These are phyloP conservation scores for Fusarium mangiferae DNA, from an alignment of 2,329 filamentous ascomycete species.

Conservation along the genomic window DNA sequence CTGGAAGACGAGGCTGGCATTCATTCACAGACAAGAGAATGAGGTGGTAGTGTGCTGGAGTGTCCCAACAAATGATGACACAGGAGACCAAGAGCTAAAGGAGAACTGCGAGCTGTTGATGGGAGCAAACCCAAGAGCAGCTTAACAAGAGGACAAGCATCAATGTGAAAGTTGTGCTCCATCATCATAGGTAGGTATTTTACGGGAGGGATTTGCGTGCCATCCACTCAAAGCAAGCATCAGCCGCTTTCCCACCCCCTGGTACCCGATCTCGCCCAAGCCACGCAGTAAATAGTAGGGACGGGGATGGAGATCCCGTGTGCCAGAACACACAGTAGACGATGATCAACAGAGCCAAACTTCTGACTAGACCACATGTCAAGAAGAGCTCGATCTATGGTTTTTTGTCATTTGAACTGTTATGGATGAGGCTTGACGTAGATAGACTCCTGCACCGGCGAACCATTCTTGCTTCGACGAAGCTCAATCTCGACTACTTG, in stretches of 20 bases:
- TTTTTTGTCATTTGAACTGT: neutral
- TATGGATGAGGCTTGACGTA: neutral
- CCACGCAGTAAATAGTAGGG: slow-evolving; percentile 40
- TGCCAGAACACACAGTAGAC: slow-evolving; percentile 36
- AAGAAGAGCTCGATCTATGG: slow-evolving; percentile 3
- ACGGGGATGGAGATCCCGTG: slow-evolving; percentile 41
- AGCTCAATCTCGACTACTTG: slow-evolving; percentile 9
- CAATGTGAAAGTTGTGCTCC: slow-evolving; percentile 4
- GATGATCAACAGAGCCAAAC: slow-evolving; percentile 29
- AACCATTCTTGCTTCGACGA: neutral
- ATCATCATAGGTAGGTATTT: slow-evolving; percentile 5
- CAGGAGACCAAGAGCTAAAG: slow-evolving; percentile 17
- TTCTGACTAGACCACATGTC: neutral
- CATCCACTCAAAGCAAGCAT: slow-evolving; percentile 29
- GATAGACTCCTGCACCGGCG: slow-evolving; percentile 5
- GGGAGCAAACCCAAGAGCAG: neutral
- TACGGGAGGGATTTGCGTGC: slow-evolving; percentile 39
- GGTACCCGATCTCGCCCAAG: slow-evolving; percentile 44
- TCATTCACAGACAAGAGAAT: slow-evolving; percentile 1
- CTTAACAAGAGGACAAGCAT: neutral
- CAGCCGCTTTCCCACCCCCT: slow-evolving; percentile 35
- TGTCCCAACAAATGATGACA: slow-evolving; percentile 5
- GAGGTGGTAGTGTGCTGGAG: slow-evolving; percentile 17
- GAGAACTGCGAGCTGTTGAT: slow-evolving; percentile 5
- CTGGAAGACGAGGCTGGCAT: slow-evolving; percentile 7